phyloP scores from a whole-genome alignment of 2,329 filamentous ascomycete species.

The Neofusicoccum ribis region DNA sequence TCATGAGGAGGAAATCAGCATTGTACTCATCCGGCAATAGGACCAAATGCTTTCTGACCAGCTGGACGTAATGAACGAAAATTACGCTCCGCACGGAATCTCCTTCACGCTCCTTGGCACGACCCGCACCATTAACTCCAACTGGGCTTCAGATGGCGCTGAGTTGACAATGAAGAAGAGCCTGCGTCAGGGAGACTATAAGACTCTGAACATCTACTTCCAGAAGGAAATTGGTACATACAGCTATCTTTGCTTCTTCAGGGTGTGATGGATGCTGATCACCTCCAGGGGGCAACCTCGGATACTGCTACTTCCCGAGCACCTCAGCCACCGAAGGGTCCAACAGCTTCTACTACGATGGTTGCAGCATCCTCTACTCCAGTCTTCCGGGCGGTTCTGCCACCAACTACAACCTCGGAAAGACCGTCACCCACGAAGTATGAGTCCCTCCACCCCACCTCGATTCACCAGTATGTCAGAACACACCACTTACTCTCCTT shows the following conservation, averaged over 20 bases:
- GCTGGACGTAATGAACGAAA: constrained; percentile 41
- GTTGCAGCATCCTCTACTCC: constrained; percentile 25
- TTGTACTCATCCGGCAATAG: neutral
- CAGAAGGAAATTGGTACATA: constrained; percentile 46
- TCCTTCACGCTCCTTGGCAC: constrained; percentile 52
- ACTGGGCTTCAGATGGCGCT: constrained; percentile 52
- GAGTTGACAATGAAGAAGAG: constrained; percentile 53
- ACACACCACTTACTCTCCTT: neutral
- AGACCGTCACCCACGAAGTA: constrained; percentile 45
- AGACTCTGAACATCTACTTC: constrained; percentile 60
- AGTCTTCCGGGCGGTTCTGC: constrained; percentile 20
- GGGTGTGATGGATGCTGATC: no score
- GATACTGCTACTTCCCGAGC: constrained; percentile 37
- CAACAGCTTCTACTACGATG: constrained; percentile 25
- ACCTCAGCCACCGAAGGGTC: neutral
- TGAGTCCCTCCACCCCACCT: neutral
- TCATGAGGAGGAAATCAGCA: no score
- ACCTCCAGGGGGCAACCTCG: constrained; percentile 34
- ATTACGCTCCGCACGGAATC: constrained; percentile 53
- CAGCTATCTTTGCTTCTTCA: no score
- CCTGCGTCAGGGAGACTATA: constrained; percentile 56
- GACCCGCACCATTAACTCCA: constrained; percentile 54
- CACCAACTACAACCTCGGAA: constrained; percentile 47
- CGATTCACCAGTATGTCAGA: neutral
- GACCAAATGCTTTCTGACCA: constrained; percentile 40